A percentile compares a stretch with the other conserved stretches of the same genome.
Conservation (phyloP, 371 early-diverging fungal species). For the Phascolomyces articulosus region DNA sequence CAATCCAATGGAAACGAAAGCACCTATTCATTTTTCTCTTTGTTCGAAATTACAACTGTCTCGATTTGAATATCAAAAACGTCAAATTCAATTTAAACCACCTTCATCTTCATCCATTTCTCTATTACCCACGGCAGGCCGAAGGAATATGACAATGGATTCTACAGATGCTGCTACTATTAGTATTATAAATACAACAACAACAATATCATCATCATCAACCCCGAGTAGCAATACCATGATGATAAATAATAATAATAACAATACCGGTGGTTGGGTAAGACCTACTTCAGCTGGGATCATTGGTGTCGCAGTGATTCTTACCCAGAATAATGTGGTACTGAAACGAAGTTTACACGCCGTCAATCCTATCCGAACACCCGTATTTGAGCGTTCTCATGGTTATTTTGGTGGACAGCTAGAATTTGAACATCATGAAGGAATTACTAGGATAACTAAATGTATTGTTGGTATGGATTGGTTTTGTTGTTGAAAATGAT, state of each 20-base stretch:
- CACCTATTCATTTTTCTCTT: neutral
- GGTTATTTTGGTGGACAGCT: constrained; percentile 15
- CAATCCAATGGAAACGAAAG: neutral
- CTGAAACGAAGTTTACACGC: constrained; percentile 16
- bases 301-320: constrained; percentile 11
- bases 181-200: no score
- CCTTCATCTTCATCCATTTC: neutral
- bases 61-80: neutral
- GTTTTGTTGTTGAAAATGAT: constrained; percentile 14
- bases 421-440: neutral
- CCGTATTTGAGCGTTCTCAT: constrained; percentile 1
- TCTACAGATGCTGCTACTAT: no score
- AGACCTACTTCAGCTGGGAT: neutral
- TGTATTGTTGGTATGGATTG: constrained; percentile 11
- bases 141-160: neutral
- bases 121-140: neutral
- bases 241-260: neutral
- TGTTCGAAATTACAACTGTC: neutral
- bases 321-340: constrained; percentile 11
- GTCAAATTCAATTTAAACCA: constrained; percentile 5
- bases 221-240: no score
- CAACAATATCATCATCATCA: no score
- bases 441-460: neutral
- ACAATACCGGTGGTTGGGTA: neutral
- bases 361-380: constrained; percentile 10